A percentile compares a stretch with the other conserved stretches of the same genome.
phyloP scores from a whole-genome alignment of 2,329 filamentous ascomycete species.

The Colletotrichum liaoningense region DNA sequence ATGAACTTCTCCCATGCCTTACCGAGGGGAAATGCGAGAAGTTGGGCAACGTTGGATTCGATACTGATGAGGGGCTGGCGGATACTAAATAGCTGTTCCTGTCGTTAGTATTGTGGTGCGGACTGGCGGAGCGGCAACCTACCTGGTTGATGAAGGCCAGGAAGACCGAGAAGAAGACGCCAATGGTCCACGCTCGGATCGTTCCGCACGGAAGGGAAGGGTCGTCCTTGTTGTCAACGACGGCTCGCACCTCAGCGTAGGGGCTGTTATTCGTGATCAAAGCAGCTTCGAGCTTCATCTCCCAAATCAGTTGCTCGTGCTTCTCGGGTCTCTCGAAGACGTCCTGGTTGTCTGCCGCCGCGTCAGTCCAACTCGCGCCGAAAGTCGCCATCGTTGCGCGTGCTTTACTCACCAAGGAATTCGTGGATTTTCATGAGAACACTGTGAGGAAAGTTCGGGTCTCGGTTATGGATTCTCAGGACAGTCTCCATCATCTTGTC shows the following conservation, averaged over 20 bases:
- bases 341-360: conserved; percentile 36
- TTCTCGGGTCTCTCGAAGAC: conserved; percentile 56
- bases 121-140: not conserved
- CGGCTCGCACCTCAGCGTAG: conserved; percentile 67
- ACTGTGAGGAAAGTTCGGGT: conserved; percentile 54
- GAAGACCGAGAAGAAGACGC: conserved; percentile 60
- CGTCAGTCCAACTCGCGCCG: not conserved
- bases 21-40: conserved; percentile 67
- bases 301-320: conserved; percentile 59
- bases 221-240: conserved; percentile 67
- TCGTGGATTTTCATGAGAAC: conserved; percentile 54
- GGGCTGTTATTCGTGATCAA: conserved; percentile 67
- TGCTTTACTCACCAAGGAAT: conserved; percentile 54
- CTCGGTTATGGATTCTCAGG: conserved; percentile 53
- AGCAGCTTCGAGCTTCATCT: conserved; percentile 67
- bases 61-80: conserved; percentile 66
- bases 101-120: not conserved
- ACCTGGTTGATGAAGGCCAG: conserved; percentile 64
- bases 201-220: conserved; percentile 62
- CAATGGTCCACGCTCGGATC: conserved; percentile 65
- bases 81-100: conserved; percentile 60
- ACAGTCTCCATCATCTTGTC: conserved; percentile 53
- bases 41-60: conserved; percentile 66
- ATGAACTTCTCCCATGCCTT: conserved; percentile 61
- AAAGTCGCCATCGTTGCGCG: conserved; percentile 30